Conservation (phyloP, 1,139 yeast genomes). For the Pichia sp. region DNA sequence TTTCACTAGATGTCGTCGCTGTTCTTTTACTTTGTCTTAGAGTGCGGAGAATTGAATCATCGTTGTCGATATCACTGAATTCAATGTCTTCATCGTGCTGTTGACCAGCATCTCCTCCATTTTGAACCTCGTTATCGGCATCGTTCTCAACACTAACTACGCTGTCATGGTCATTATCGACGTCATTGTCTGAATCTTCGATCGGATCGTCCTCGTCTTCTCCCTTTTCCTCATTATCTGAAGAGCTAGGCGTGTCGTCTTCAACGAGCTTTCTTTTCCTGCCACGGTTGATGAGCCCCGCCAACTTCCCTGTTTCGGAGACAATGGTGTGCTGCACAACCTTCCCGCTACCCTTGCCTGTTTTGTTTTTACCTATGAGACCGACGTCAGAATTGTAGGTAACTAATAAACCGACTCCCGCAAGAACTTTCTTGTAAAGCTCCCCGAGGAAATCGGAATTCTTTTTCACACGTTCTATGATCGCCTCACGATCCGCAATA, state of each 20-base stretch:
- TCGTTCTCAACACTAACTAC: background rate
- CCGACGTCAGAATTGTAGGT: background rate
- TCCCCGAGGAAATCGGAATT: constrained; percentile 49
- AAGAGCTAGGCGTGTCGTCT: background rate
- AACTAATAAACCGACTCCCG: constrained; percentile 11
- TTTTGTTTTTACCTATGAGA: background rate
- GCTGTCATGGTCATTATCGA: background rate
- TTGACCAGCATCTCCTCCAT: constrained; percentile 15
- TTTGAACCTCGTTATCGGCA: background rate
- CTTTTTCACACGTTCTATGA: constrained; percentile 42
- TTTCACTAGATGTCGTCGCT: constrained; percentile 11
- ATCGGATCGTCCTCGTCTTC: constrained; percentile 20
- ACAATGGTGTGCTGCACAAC: constrained; percentile 3
- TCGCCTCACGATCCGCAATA: constrained; percentile 15
- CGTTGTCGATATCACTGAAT: constrained; percentile 16
- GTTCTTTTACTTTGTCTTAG: background rate
- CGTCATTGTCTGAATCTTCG: constrained; percentile 16
- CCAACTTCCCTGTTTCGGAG: constrained; percentile 1
- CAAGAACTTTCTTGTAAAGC: constrained; percentile 23
- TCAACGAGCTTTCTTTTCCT: constrained; percentile 7
- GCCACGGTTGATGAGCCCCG: background rate
- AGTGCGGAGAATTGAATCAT: background rate
- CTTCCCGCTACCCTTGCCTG: background rate
- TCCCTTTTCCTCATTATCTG: constrained; percentile 6
- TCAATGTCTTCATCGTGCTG: background rate